A percentile compares a stretch with the other conserved stretches of the same genome.
Conservation (phyloP, 1,284 basidiomycete species). For the Tilletia indica region DNA sequence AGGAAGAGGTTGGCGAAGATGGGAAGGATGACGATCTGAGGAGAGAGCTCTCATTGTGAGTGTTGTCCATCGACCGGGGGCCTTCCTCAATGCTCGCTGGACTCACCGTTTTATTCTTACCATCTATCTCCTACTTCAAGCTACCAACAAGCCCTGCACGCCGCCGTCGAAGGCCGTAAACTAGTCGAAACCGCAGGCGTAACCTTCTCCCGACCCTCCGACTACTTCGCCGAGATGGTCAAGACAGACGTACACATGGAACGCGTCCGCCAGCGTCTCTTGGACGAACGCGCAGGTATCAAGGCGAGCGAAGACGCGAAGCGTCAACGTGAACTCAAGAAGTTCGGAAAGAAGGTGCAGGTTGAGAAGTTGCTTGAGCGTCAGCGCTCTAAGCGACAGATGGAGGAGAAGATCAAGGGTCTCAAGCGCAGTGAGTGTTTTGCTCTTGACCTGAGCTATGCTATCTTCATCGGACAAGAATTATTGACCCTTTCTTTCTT, state of each 20-base stretch:
- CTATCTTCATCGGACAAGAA: too few species aligned
- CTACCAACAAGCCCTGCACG: slow-evolving; percentile 90
- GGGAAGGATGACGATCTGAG: slow-evolving; percentile 75
- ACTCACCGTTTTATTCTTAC: slow-evolving; percentile 21
- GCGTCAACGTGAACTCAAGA: slow-evolving; percentile 90
- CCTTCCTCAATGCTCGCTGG: background rate
- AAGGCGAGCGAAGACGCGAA: slow-evolving; percentile 89
- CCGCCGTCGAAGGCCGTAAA: slow-evolving; percentile 71
- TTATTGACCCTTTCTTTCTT: too few species aligned
- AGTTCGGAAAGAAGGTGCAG: slow-evolving; percentile 96
- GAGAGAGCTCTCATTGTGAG: slow-evolving; percentile 89
- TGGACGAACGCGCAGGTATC: slow-evolving; percentile 84
- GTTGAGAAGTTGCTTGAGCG: slow-evolving; percentile 78
- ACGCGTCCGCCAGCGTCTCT: slow-evolving; percentile 81
- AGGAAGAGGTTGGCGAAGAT: slow-evolving; percentile 65
- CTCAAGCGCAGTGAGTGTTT: slow-evolving; percentile 70
- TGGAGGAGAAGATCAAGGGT: slow-evolving; percentile 60
- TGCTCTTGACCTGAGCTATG: too few species aligned
- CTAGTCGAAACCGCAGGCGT: slow-evolving; percentile 73
- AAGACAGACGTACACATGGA: slow-evolving; percentile 98
- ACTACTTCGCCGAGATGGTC: slow-evolving; percentile 99
- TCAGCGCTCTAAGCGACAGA: slow-evolving; percentile 75
- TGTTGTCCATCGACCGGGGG: slow-evolving; percentile 22
- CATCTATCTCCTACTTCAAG: slow-evolving; percentile 58
- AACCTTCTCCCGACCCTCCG: slow-evolving; percentile 85